Base-by-base conservation (phyloP, 2,329 filamentous ascomycete genomes). In the Colletotrichum sp. region DNA sequence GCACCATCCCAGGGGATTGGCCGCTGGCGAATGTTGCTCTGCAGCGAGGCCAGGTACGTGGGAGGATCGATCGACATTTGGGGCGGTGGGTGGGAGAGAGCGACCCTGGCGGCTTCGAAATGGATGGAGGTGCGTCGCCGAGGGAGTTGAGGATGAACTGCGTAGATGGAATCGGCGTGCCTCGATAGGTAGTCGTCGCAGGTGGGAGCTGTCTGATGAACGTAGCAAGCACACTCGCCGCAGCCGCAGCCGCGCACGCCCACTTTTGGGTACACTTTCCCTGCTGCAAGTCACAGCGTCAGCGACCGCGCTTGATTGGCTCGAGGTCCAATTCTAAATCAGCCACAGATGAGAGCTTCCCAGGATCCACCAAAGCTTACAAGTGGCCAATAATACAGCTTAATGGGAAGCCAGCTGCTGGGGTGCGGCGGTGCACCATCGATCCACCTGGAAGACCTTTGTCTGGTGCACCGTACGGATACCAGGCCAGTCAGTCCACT, bases 1-100 rank as follows among this genome's bases (percentile, higher is more conserved):
- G 96, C 96, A 81, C 96, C 96, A 86, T 98, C 96, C 97, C 97
- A 99, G 74, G 96, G 96, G 86, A 99, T 98, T 79, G 96, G 96
- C 80, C 97, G 93, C 83, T 95, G 94, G 83, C 97, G 95, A 85
- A 98, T 98, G 89, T 98, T 98, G 91, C 95, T 97, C 89, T 98
- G 96, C 80, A 98, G 91, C 80, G 95, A 96, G 83, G 88, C 87
- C 74, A 92, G 92, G 86, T 98, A 98, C 75, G 95, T 94, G 75
- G 96, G 96, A 80, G 95, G 94, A 84, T 98, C 96, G 85, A 98
- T 92, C 84, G 96, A 96, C 96, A 98, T 98, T 80, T 68, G 81
- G 80, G 70, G 68, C 64, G 39, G 27, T 28, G 62, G 30, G 67
- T 39, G 62, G 56, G 34, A 70, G 30, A 30, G 67, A 71, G 74